phyloP scores from a whole-genome alignment of 2,329 filamentous ascomycete species.

The Epicoccum sorghinum region DNA sequence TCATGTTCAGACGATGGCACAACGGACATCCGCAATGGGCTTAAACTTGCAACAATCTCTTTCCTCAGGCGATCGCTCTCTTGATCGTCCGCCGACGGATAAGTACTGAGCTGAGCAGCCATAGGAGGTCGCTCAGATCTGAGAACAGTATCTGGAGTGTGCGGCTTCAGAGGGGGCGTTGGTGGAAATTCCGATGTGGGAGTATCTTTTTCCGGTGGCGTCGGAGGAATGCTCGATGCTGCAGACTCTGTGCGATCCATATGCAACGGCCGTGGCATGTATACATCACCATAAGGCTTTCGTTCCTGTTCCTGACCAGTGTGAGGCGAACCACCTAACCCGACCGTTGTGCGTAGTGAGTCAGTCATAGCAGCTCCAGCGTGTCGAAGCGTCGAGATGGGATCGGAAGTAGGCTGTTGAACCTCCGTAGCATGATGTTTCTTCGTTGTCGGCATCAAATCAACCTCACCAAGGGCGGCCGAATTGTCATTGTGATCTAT shows the following conservation, averaged over 20 bases:
- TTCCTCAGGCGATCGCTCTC: constrained; percentile 75
- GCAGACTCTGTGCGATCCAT: constrained; percentile 46
- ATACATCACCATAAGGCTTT: constrained; percentile 42
- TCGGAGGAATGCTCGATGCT: constrained; percentile 50
- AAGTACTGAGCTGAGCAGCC: constrained; percentile 53
- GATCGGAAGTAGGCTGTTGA: constrained; percentile 29
- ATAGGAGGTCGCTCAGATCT: constrained; percentile 33
- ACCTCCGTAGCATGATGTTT: constrained; percentile 38
- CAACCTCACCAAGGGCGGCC: constrained; percentile 34
- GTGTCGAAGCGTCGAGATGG: constrained; percentile 53
- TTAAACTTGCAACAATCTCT: constrained; percentile 74
- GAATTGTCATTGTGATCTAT: constrained; percentile 10
- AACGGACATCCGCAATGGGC: constrained; percentile 44
- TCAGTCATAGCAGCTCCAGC: constrained; percentile 57
- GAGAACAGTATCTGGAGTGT: constrained; percentile 31
- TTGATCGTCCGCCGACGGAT: constrained; percentile 62
- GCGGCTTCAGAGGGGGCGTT: constrained; percentile 47
- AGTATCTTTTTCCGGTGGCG: constrained; percentile 55
- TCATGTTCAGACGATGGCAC: constrained; percentile 26
- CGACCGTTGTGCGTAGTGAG: constrained; percentile 50
- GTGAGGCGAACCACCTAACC: constrained; percentile 31
- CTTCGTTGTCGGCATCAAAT: constrained; percentile 45
- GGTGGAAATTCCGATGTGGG: constrained; percentile 38
- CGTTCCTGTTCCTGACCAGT: constrained; percentile 9
- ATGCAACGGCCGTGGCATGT: constrained; percentile 44